Percentiles rank a stretch among this genome's conserved stretches.
These are phyloP conservation scores for Plantago major DNA, from an alignment of 257 asterid genomes.

Conservation along the genomic window DNA sequence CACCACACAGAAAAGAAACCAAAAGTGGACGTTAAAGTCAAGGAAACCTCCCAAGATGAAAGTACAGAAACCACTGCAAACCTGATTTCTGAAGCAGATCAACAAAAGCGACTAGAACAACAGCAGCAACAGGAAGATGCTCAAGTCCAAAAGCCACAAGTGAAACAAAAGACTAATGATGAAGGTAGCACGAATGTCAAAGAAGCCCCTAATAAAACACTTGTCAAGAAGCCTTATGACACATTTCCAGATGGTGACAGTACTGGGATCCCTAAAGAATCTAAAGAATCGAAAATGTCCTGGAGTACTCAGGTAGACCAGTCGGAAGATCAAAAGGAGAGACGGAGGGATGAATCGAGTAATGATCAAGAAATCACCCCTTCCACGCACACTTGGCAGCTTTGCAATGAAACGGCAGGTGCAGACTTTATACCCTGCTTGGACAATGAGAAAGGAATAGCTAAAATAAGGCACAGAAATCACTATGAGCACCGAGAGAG, in stretches of 20 bases:
- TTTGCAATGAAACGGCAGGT: constrained; percentile 69
- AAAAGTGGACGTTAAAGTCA: constrained; percentile 15
- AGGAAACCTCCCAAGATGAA: constrained; percentile 6
- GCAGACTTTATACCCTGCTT: constrained; percentile 84
- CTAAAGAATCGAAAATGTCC: constrained; percentile 48
- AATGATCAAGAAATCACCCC: constrained; percentile 27
- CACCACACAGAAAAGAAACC: constrained; percentile 1
- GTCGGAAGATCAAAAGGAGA: constrained; percentile 68
- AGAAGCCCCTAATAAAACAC: constrained; percentile 16
- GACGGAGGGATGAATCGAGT: constrained; percentile 37
- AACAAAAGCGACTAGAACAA: constrained; percentile 43
- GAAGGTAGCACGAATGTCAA: constrained; percentile 46
- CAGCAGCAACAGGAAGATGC: constrained; percentile 60
- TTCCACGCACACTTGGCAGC: constrained; percentile 41
- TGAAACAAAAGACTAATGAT: constrained; percentile 37
- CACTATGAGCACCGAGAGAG: constrained; percentile 86
- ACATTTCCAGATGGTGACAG: constrained; percentile 25
- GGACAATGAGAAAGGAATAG: constrained; percentile 69
- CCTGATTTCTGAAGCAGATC: constrained; percentile 58
- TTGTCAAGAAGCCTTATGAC: constrained; percentile 3
- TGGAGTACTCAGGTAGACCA: constrained; percentile 83
- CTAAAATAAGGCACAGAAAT: constrained; percentile 38
- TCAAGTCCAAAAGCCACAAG: constrained; percentile 30
- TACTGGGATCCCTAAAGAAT: constrained; percentile 41
- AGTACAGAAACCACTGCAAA: constrained; percentile 20